Evolutionary conservation across 169 alveolate genomes (phyloP).

Genomic region (Plasmodium billcollinsi): DNA sequence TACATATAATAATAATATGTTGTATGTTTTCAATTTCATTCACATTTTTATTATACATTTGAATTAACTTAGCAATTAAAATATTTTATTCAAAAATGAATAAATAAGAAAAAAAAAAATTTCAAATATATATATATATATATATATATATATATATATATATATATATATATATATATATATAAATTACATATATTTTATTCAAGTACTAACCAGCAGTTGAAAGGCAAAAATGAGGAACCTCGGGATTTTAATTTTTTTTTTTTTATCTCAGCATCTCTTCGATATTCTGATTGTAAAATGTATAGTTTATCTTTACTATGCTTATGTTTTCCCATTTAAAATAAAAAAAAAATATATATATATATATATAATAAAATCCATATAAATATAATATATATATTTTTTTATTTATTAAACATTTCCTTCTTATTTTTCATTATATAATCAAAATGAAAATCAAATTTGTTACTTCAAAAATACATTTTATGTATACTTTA

Average conservation of each 20-base stretch:
- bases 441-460: not conserved
- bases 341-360: not conserved
- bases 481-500: not conserved
- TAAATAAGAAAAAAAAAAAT: no score
- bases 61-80: no score
- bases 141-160: no score
- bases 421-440: constrained; percentile 1
- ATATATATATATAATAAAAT: constrained; percentile 15
- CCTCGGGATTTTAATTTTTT: constrained; percentile 69
- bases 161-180: no score
- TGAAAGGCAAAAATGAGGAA: constrained; percentile 48
- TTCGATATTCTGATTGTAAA: constrained; percentile 90
- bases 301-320: constrained; percentile 93
- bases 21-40: not conserved
- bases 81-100: no score
- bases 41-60: not conserved
- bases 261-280: constrained; percentile 86
- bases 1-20: not conserved
- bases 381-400: constrained; percentile 2
- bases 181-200: no score
- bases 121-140: no score
- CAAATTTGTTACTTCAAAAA: no score
- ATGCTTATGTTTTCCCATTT: constrained; percentile 94
- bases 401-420: no score
- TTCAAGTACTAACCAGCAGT: constrained; percentile 42